These are phyloP conservation scores for Sclerotinia trifoliorum DNA, from an alignment of 2,329 filamentous ascomycete species.

Conservation along the genomic window DNA sequence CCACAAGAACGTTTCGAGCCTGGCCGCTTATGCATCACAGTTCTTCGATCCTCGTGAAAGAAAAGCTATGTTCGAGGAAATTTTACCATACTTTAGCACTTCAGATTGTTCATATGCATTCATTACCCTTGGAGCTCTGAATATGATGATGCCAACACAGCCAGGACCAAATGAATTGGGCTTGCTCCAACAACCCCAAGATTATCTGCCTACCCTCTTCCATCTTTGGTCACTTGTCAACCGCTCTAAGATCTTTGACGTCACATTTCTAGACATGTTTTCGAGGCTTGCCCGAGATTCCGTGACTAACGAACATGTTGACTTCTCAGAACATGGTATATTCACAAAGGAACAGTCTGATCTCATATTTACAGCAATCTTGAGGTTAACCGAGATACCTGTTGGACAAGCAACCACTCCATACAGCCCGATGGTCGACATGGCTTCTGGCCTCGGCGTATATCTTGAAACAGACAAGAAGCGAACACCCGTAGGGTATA, in stretches of 20 bases:
- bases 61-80: conserved; percentile 75
- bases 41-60: conserved; percentile 91
- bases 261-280: conserved; percentile 83
- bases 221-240: conserved; percentile 94
- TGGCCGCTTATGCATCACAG: conserved; percentile 84
- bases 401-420: conserved; percentile 94
- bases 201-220: conserved; percentile 91
- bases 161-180: conserved; percentile 68
- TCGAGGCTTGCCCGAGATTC: conserved; percentile 86
- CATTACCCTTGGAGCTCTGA: conserved; percentile 85
- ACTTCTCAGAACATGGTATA: conserved; percentile 83
- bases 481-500: conserved; percentile 88
- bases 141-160: conserved; percentile 81
- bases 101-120: conserved; percentile 91
- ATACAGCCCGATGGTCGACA: conserved; percentile 77
- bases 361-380: conserved; percentile 85
- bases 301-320: conserved; percentile 69
- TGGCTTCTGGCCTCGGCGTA: conserved; percentile 76
- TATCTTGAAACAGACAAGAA: conserved; percentile 90
- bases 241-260: conserved; percentile 82
- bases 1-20: conserved; percentile 72
- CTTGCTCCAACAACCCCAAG: conserved; percentile 73
- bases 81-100: conserved; percentile 85
- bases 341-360: conserved; percentile 91
- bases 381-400: conserved; percentile 89